These are phyloP conservation scores for Saccharomyces pastorianus DNA, from an alignment of 1,139 yeast species.

Conservation along the genomic window DNA sequence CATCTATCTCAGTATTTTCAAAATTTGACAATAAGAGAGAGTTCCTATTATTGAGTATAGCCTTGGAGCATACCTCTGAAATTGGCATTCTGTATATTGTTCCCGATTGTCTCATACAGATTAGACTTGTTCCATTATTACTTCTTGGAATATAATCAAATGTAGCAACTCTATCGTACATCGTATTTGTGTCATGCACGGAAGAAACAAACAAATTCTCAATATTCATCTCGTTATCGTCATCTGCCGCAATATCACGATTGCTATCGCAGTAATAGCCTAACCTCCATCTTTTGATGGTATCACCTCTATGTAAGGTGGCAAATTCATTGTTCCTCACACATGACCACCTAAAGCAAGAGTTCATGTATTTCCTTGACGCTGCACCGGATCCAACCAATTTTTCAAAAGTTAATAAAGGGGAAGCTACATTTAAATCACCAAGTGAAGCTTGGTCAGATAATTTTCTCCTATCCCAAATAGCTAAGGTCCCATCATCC, in stretches of 20 bases:
- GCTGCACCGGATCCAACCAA: slow-evolving; percentile 50
- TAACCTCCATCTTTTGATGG: slow-evolving; percentile 74
- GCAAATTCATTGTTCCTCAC: slow-evolving; percentile 67
- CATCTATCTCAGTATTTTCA: slow-evolving; percentile 32
- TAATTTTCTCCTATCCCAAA: slow-evolving; percentile 80
- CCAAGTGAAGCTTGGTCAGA: slow-evolving; percentile 14
- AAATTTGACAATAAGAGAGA: slow-evolving; percentile 64
- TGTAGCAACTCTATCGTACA: slow-evolving; percentile 72
- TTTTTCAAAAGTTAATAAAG: slow-evolving; percentile 59
- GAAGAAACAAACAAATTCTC: slow-evolving; percentile 66
- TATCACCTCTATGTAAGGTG: slow-evolving; percentile 69
- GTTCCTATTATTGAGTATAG: slow-evolving; percentile 63
- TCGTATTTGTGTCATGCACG: slow-evolving; percentile 69
- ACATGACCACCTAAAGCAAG: slow-evolving; percentile 65
- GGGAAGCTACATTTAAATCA: slow-evolving; percentile 35
- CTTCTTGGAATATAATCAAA: slow-evolving; percentile 72
- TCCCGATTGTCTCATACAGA: slow-evolving; percentile 87
- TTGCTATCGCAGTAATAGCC: slow-evolving; percentile 36
- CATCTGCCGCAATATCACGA: slow-evolving; percentile 11
- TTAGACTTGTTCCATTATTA: slow-evolving; percentile 40
- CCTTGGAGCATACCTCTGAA: slow-evolving; percentile 55
- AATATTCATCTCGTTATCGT: slow-evolving; percentile 12
- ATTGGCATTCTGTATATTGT: slow-evolving; percentile 76
- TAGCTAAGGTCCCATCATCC: slow-evolving; percentile 76
- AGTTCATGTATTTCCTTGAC: slow-evolving; percentile 50